phyloP scores from a whole-genome alignment of 2,329 filamentous ascomycete genomes.

The Fusarium oligoseptatum region DNA sequence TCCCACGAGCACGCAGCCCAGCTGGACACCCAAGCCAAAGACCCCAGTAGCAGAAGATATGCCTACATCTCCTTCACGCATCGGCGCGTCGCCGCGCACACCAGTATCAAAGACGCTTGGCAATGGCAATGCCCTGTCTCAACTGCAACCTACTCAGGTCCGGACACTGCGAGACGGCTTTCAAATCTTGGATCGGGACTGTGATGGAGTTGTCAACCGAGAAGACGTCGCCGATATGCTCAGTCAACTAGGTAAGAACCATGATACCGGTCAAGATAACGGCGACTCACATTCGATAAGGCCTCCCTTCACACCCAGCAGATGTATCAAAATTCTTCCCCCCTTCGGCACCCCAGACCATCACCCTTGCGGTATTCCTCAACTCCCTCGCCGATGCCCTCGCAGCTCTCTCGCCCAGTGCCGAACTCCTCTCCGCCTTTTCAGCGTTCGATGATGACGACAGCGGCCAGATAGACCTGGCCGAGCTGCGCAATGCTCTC shows the following conservation, averaged over 20 bases:
- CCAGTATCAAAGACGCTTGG: slow-evolving; percentile 54
- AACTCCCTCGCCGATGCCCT: slow-evolving; percentile 83
- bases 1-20: slow-evolving; percentile 50
- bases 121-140: slow-evolving; percentile 71
- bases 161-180: slow-evolving; percentile 92
- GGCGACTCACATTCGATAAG: slow-evolving; percentile 55
- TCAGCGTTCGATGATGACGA: slow-evolving; percentile 97
- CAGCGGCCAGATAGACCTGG: slow-evolving; percentile 89
- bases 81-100: slow-evolving; percentile 49
- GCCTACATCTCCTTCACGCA: slow-evolving; percentile 48
- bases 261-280: not conserved
- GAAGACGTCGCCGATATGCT: slow-evolving; percentile 92
- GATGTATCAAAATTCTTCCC: slow-evolving; percentile 89
- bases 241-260: slow-evolving; percentile 77
- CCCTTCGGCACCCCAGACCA: slow-evolving; percentile 75
- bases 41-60: slow-evolving; percentile 40
- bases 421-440: slow-evolving; percentile 89
- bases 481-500: slow-evolving; percentile 84
- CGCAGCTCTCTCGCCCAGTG: slow-evolving; percentile 78
- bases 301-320: slow-evolving; percentile 78
- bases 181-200: slow-evolving; percentile 90
- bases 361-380: slow-evolving; percentile 88
- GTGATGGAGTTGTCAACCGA: slow-evolving; percentile 84
- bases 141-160: slow-evolving; percentile 84
- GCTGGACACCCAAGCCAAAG: slow-evolving; percentile 54